Evolutionary conservation across 306 rosid genomes (phyloP), one percentile per base, ranked within the genome.

Genomic region (Pterocarpus santalinus): DNA sequence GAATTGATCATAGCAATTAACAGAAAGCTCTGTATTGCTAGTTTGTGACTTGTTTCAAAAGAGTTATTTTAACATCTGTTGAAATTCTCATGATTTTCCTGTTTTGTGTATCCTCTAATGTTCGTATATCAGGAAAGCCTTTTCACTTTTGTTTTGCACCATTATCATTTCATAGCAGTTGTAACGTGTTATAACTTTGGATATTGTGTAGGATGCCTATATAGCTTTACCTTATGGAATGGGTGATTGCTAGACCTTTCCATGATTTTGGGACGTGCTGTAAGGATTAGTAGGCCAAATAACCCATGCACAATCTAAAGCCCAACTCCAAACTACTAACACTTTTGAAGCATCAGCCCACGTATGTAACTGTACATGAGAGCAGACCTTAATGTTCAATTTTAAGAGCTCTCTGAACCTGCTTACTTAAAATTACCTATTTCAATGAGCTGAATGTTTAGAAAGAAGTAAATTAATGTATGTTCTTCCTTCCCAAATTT

Each of bases 11-110:
- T 74, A 57, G 34, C 63, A 56, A n/a, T 66, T 47, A 8, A 58
- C 68, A 68, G 68, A 84, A 79, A 11, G 61, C 67, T 22, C 66
- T 55, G 33, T 12, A 15, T 44, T 43, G 7, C 36, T 64, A 22
- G 57, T 71, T 60, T 46, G 12, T 57, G 3, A 43, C 34, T 15
- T 35, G 28, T 57, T 65, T 33, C 39, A 69, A 58, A 30, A 75
- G 60, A 78, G 16, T 79, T 79, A 30, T 73, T 47, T 55, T 8
- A 72, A 77, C 63, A 56, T 64, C 68, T 61, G 9, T 65, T n/a
- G 49, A 43, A 57, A 41, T 68, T 76, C 11, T 60, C 62, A 43
- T 12, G 44, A 73, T 15, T 65, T 67, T 56, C 56, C 72, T 46
- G 47, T 67, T 75, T 35, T 81, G 2, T 71, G 7, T 57, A 75